Percentiles rank a stretch among this genome's conserved stretches.
phyloP scores from a whole-genome alignment of 2,329 filamentous ascomycete genomes.

The Trichoderma lentiforme region DNA sequence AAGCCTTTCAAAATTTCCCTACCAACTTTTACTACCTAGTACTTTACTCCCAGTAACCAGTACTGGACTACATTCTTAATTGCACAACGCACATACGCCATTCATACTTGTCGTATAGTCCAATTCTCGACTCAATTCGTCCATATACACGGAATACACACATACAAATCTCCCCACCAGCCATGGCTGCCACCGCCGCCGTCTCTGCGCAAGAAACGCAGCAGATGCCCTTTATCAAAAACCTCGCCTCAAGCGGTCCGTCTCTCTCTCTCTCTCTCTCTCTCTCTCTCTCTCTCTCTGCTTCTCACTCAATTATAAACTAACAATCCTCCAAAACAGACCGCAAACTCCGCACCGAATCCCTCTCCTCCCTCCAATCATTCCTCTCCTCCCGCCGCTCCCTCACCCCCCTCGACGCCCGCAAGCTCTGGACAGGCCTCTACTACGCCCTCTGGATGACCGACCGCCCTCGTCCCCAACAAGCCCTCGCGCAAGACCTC shows the following conservation, averaged over 20 bases:
- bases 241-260: conserved; percentile 79
- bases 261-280: conserved; percentile 19
- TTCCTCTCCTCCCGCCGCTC: conserved; percentile 65
- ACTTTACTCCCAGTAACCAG: neutral
- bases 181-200: conserved; percentile 29
- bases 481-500: conserved; percentile 75
- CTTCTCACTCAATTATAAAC: too few relatives aligned
- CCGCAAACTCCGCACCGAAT: conserved; percentile 71
- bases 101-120: neutral
- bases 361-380: conserved; percentile 70
- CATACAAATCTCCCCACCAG: neutral
- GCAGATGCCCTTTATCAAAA: conserved; percentile 72
- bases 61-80: neutral
- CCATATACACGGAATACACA: neutral
- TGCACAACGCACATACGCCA: neutral
- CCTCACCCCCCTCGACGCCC: conserved; percentile 66
- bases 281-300: too few relatives aligned
- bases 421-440: conserved; percentile 92
- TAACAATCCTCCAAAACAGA: conserved; percentile 48
- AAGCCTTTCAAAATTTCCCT: neutral
- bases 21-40: neutral
- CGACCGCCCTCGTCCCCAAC: conserved; percentile 83
- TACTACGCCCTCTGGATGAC: conserved; percentile 95
- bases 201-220: conserved; percentile 40
- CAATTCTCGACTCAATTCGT: neutral